Percentiles rank a stretch among this genome's conserved stretches.
Conservation (phyloP, 2,329 filamentous ascomycete genomes). For the Septoria petroselini region DNA sequence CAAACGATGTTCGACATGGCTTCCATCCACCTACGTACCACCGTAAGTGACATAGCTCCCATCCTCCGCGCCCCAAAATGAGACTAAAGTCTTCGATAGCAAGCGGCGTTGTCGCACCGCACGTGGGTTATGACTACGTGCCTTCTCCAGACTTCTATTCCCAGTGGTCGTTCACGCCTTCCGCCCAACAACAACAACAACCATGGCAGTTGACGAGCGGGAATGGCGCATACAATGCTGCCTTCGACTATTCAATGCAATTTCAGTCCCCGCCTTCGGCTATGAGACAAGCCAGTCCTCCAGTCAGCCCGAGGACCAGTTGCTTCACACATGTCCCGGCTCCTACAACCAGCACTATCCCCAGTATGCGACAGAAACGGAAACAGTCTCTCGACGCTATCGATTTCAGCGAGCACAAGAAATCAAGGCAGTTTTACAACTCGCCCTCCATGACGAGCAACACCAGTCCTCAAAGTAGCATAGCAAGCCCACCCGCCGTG, state of each 20-base stretch:
- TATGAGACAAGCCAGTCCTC: background rate
- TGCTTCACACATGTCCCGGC: background rate
- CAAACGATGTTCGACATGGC: conserved; percentile 6
- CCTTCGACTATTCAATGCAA: background rate
- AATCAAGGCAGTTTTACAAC: background rate
- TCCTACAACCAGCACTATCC: background rate
- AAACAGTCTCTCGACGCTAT: conserved; percentile 1
- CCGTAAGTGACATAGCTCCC: conserved; percentile 1
- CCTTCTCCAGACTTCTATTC: conserved; percentile 2
- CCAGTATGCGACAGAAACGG: conserved; percentile 14
- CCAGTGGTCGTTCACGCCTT: conserved; percentile 5
- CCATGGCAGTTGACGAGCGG: background rate
- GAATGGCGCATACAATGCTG: background rate
- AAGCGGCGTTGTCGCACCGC: conserved; percentile 4
- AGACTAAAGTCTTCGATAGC: conserved; percentile 6
- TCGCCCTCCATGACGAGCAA: conserved; percentile 3
- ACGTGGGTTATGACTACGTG: conserved; percentile 7
- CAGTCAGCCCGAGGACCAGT: background rate
- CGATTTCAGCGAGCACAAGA: conserved; percentile 4
- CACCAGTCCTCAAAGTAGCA: conserved; percentile 9
- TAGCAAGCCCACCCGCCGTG: conserved; percentile 1
- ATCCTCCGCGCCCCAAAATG: background rate
- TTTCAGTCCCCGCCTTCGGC: background rate
- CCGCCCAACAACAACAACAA: conserved; percentile 5
- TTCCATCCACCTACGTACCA: conserved; percentile 6